These are phyloP conservation scores for Lipomyces spencermartinsiae DNA, from an alignment of 805 yeast species.

Conservation along the genomic window DNA sequence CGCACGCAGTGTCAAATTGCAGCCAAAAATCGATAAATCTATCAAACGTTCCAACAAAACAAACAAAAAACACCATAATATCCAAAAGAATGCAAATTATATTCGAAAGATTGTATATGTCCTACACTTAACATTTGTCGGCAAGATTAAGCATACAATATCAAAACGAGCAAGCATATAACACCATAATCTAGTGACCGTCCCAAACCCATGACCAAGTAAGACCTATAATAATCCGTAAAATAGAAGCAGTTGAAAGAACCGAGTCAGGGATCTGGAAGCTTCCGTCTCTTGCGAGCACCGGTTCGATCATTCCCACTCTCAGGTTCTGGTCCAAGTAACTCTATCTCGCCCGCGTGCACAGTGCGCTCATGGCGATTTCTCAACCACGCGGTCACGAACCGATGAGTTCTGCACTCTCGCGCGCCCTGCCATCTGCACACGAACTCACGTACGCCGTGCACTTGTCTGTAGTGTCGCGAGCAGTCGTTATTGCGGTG, in stretches of 20 bases:
- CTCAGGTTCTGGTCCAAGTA: not conserved
- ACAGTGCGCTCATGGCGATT: conserved; percentile 35
- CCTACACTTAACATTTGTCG: too few relatives aligned
- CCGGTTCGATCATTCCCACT: not conserved
- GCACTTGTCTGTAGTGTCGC: conserved; percentile 34
- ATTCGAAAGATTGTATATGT: not conserved
- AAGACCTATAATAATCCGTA: not conserved
- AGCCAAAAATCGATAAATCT: not conserved
- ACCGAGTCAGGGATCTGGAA: not conserved
- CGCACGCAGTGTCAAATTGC: not conserved
- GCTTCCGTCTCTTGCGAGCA: not conserved
- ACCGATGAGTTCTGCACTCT: conserved; percentile 34
- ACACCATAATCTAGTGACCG: not conserved
- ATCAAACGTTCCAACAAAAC: not conserved
- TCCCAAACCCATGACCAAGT: not conserved
- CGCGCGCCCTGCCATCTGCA: conserved; percentile 32
- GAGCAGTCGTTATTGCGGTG: conserved; percentile 37
- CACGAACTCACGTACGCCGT: conserved; percentile 34
- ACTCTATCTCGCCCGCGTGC: conserved; percentile 25
- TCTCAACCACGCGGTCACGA: conserved; percentile 36
- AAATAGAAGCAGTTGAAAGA: not conserved
- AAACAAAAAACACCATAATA: not conserved
- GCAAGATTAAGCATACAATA: not conserved
- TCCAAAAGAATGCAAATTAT: not conserved
- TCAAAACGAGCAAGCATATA: not conserved